Evolutionary conservation across 176 grass and related monocot genomes (phyloP), one percentile per base, ranked within the genome.

Genomic region (Areca catechu): DNA sequence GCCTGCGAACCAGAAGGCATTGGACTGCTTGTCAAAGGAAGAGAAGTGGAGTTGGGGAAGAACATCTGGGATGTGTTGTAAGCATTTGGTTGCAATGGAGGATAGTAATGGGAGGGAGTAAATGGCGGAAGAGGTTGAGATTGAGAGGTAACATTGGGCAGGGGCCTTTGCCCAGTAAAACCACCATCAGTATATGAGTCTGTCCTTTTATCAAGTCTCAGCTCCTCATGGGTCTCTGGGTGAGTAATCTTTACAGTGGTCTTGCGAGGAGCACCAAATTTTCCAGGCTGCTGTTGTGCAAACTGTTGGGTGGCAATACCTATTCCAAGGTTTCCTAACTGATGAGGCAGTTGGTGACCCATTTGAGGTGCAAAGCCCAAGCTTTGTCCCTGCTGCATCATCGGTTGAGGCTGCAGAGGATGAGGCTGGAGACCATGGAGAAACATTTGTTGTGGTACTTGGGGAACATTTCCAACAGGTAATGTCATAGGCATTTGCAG

Each of bases 201-300:
- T 23, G 50, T 72, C 20, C 56, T 72, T 47, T 81, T 89, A 61
- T 86, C 76, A 24, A 95, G 51, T 67, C 77, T 89, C 58, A 95
- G 23, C 51, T 95, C 90, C 79, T 95, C 90, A 55, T 86, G 85
- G 27, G 90, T 95, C 1, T 86, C 90, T 21, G 90, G 90, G 61
- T 95, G 85, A 47, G 82, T 95, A 48, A 95, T 95, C 61, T 85
- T 83, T 56, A 95, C 56, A 70, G 72, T 58, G 20, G 62, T 77
- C 73, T 86, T 89, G 5, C 83, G 76, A 29, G 60, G 60, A 65
- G 60, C 72, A 75, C 7, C 18, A 65, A 53, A 79, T 50, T 83
- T 83, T 66, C 62, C 80, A 48, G 72, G 61, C 54, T 82, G 69
- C 27, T 86, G 85, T 23, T 89, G 82, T 29, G 81, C 61, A 29